Evolutionary conservation across 139 green algal species (phyloP).

Genomic region (Marvania coccoides): DNA sequence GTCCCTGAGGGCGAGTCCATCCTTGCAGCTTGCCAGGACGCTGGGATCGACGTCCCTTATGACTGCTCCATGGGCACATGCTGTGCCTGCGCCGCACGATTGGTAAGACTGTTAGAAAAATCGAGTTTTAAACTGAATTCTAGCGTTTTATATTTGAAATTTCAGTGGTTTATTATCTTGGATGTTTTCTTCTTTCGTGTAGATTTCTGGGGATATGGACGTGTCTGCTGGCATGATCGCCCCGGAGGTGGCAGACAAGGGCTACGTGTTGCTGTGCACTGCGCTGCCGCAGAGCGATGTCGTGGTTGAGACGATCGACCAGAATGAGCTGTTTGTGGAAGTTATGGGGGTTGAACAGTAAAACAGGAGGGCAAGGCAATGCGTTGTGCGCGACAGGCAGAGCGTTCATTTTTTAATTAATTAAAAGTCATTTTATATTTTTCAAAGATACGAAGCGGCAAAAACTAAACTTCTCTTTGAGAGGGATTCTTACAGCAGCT

Average conservation of each 20-base stretch:
- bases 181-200: neutral
- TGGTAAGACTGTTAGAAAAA: too few relatives aligned
- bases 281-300: constrained; percentile 4
- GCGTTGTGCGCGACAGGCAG: too few relatives aligned
- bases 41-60: constrained; percentile 65
- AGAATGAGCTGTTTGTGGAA: constrained; percentile 4
- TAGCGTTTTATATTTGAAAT: too few relatives aligned
- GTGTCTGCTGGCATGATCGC: constrained; percentile 74
- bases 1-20: constrained; percentile 60
- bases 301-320: neutral
- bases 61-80: constrained; percentile 90
- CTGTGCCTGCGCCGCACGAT: constrained; percentile 63
- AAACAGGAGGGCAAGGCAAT: too few relatives aligned
- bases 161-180: too few relatives aligned
- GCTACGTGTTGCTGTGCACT: constrained; percentile 58
- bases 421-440: too few relatives aligned
- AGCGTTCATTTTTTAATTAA: too few relatives aligned
- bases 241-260: constrained; percentile 67
- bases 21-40: constrained; percentile 58
- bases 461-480: too few relatives aligned
- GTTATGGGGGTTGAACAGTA: neutral
- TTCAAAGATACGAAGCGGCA: too few relatives aligned
- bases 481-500: too few relatives aligned
- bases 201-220: constrained; percentile 60
- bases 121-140: too few relatives aligned